A percentile compares a stretch with the other conserved stretches of the same genome.
phyloP scores from a whole-genome alignment of 2,329 filamentous ascomycete genomes.

The Penicillium sp. region DNA sequence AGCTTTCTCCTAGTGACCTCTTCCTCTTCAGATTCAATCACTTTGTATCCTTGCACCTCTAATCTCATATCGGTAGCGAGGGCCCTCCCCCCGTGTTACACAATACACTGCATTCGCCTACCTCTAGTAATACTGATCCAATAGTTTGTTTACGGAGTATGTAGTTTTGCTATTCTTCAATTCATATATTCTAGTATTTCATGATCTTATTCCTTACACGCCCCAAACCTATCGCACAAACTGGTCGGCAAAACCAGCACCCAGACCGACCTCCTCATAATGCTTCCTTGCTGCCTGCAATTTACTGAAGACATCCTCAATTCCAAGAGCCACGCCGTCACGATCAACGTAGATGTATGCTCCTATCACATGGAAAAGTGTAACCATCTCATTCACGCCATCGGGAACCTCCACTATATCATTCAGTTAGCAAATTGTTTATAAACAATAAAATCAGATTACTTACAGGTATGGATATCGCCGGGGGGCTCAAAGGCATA shows the following conservation, averaged over 20 bases:
- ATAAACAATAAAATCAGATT: not conserved
- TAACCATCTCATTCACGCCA: constrained; percentile 40
- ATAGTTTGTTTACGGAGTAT: too few species aligned
- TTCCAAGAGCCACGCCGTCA: constrained; percentile 33
- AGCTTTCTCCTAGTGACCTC: too few species aligned
- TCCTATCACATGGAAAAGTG: constrained; percentile 41
- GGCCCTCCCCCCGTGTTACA: too few species aligned
- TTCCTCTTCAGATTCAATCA: too few species aligned
- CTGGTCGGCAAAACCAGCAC: constrained; percentile 33
- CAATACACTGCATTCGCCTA: too few species aligned
- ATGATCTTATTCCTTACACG: too few species aligned
- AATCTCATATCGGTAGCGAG: too few species aligned
- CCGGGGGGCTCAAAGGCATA: constrained; percentile 41
- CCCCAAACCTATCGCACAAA: constrained; percentile 26
- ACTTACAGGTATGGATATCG: constrained; percentile 37
- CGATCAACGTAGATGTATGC: constrained; percentile 42
- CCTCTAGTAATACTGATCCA: too few species aligned
- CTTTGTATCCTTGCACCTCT: too few species aligned
- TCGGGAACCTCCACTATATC: constrained; percentile 35
- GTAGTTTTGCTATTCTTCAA: too few species aligned
- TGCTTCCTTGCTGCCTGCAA: constrained; percentile 33
- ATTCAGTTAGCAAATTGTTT: not conserved
- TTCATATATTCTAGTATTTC: too few species aligned
- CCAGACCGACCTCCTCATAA: constrained; percentile 39
- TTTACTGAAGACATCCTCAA: constrained; percentile 43